Evolutionary conservation across 306 rosid species (phyloP), one percentile per base, ranked within the genome.

Genomic region (Cicer judaicum): DNA sequence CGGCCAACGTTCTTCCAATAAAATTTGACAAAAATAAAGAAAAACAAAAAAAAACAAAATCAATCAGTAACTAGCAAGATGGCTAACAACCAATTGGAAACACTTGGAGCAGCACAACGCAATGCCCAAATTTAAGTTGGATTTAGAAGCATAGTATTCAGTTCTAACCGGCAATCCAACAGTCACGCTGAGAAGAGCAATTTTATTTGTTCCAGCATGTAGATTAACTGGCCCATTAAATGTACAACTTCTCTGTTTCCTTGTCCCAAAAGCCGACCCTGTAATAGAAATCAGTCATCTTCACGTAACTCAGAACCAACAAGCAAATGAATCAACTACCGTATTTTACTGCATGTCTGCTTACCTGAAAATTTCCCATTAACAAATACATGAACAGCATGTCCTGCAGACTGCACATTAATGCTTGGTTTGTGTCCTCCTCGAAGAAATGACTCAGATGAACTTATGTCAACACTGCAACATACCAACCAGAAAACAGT

Each of bases 221-320:
- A 93, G 89, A 70, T 82, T 82, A 63, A 91, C 74, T 7, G 93
- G 87, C 19, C 88, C 93, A 8, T 85, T 78, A 71, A 86, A 92
- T 21, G 92, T 82, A 78, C 91, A 92, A 78, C 86, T 87, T 78
- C 87, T 85, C 73, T 85, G 89, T 52, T 89, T 91, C 87, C 79
- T 87, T 19, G 88, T 83, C 71, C 99, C 99, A 63, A 86, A 92
- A 60, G 96, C 95, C 1, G 97, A 94, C 59, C 99, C 99, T 94
- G 85, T 18, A 75, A 48, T 44, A 76, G 16, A 46, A 61, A 64
- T 44, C 5, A 5, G 50, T 73, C 59, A 48, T 40, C 68, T 16
- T 80, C 50, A 19, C 40, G 57, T 43, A 77, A 68, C 36, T 70
- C 55, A 1, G 41, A 70, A 40, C 68, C 53, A 68, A 14, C 18